Conservation (phyloP, 1,284 basidiomycete genomes). For the Neonothopanus nambi region DNA sequence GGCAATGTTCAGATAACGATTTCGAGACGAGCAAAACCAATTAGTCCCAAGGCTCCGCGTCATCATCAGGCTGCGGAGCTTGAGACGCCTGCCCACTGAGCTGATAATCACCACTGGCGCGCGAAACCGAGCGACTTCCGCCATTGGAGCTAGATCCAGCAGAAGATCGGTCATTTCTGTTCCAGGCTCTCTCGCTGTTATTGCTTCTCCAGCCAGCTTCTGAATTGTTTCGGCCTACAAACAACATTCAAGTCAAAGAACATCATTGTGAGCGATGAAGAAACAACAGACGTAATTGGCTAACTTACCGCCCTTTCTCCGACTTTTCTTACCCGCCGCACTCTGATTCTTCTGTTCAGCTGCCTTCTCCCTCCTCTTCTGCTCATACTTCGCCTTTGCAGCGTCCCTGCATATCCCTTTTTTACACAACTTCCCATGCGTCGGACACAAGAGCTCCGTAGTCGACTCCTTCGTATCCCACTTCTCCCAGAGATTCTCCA, state of each 20-base stretch:
- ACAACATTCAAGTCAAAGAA: not conserved
- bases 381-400: slow-evolving; percentile 2
- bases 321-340: not conserved
- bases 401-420: slow-evolving; percentile 5
- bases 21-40: too few species aligned
- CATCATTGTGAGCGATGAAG: not conserved
- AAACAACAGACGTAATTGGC: not conserved
- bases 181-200: not conserved
- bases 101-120: not conserved
- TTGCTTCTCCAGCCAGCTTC: not conserved
- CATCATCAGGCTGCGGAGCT: not conserved
- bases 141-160: not conserved
- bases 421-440: slow-evolving; percentile 1
- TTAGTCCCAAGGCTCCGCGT: not conserved
- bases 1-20: too few species aligned
- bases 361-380: not conserved
- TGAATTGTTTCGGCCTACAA: not conserved
- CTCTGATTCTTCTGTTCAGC: not conserved
- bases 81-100: not conserved
- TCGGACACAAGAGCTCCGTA: not conserved
- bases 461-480: not conserved
- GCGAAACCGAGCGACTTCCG: not conserved
- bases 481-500: too few species aligned
- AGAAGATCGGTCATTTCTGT: not conserved
- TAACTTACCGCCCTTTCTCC: not conserved